Conservation (phyloP, 768 basidiomycete species). For the Collybiopsis confluens region DNA sequence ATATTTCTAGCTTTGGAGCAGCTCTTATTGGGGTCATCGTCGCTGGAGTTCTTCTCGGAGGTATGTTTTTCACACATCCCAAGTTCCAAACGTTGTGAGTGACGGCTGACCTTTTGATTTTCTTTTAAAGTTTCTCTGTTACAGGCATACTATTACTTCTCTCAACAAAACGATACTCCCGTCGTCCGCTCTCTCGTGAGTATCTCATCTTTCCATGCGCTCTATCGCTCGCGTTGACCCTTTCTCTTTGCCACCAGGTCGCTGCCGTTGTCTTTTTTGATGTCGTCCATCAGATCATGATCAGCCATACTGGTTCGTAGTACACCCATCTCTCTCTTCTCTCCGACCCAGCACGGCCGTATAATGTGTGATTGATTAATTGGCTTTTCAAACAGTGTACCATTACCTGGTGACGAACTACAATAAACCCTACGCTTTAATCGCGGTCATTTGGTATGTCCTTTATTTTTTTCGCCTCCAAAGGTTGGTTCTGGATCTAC, state of each 20-base stretch:
- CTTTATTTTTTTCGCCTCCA: too few relatives aligned
- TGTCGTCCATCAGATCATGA: conserved; percentile 41
- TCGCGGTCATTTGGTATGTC: background rate
- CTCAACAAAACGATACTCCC: conserved; percentile 35
- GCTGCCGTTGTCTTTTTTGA: conserved; percentile 37
- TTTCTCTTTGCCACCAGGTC: conserved; percentile 26
- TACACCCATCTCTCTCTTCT: background rate
- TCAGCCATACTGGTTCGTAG: conserved; percentile 40
- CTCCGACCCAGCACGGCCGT: too few relatives aligned
- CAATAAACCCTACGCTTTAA: conserved; percentile 18
- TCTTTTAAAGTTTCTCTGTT: conserved; percentile 27
- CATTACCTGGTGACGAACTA: conserved; percentile 44
- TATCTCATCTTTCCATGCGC: background rate
- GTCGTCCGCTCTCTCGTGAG: conserved; percentile 37
- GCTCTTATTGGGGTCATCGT: conserved; percentile 5
- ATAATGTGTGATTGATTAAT: too few relatives aligned
- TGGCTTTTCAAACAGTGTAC: conserved; percentile 37
- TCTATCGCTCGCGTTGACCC: background rate
- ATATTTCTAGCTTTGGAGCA: conserved; percentile 6
- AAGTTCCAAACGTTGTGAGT: background rate
- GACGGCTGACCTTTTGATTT: too few relatives aligned
- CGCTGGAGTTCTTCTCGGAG: background rate
- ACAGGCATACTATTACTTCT: conserved; percentile 47
- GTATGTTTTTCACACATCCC: background rate
- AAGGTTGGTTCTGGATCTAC: too few relatives aligned